A percentile compares a stretch with the other conserved stretches of the same genome.
Evolutionary conservation across 768 basidiomycete species (phyloP).

Genomic region (Trametes elegans): DNA sequence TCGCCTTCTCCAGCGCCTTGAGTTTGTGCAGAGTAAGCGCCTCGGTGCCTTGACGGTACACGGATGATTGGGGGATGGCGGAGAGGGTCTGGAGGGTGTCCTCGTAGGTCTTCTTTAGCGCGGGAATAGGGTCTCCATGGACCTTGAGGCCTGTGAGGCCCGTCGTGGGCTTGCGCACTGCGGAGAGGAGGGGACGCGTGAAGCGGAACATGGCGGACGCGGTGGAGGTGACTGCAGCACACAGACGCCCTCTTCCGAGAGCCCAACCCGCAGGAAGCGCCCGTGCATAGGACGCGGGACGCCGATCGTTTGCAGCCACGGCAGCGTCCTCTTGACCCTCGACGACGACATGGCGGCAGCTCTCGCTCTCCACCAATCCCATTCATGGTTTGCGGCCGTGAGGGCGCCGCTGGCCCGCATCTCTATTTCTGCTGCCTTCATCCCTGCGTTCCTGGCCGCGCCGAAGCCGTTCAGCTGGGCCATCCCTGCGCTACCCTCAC

Average conservation of each 20-base stretch:
- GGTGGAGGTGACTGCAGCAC: slow-evolving; percentile 13
- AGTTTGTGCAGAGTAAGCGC: slow-evolving; percentile 82
- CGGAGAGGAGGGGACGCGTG: slow-evolving; percentile 68
- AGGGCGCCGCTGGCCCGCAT: slow-evolving; percentile 25
- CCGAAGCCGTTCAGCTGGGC: slow-evolving; percentile 34
- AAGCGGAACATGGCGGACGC: slow-evolving; percentile 68
- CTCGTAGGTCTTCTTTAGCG: slow-evolving; percentile 71
- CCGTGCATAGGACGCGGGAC: neutral
- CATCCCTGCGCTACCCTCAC: slow-evolving; percentile 42
- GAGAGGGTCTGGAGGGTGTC: slow-evolving; percentile 69
- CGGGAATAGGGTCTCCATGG: slow-evolving; percentile 82
- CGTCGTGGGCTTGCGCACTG: slow-evolving; percentile 71
- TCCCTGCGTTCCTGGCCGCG: slow-evolving; percentile 25
- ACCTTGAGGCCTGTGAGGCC: slow-evolving; percentile 83
- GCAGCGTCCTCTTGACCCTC: slow-evolving; percentile 5
- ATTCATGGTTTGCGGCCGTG: slow-evolving; percentile 16
- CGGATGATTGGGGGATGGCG: slow-evolving; percentile 74
- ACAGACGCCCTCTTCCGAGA: neutral
- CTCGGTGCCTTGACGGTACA: slow-evolving; percentile 88
- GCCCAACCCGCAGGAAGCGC: slow-evolving; percentile 3
- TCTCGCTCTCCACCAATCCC: slow-evolving; percentile 35
- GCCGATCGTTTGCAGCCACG: slow-evolving; percentile 11
- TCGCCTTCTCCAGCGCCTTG: slow-evolving; percentile 63
- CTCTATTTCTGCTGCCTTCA: slow-evolving; percentile 22
- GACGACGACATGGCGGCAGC: slow-evolving; percentile 40